These are phyloP conservation scores for Allium fistulosum DNA, from an alignment of 106 monocot species.

Conservation along the genomic window DNA sequence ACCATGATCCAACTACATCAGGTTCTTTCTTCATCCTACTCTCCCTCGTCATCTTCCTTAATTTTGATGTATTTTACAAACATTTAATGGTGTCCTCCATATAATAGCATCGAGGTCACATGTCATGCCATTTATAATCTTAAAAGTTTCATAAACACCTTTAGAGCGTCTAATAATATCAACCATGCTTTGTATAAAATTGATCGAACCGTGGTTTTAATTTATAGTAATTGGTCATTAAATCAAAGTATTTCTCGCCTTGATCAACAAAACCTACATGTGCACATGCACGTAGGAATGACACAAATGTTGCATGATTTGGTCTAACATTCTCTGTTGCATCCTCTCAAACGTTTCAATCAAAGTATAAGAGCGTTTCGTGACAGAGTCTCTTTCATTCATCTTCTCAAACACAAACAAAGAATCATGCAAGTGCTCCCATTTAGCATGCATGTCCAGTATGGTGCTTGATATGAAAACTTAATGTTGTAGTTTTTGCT, in stretches of 20 bases:
- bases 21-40: constrained; percentile 72
- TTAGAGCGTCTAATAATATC: constrained; percentile 60
- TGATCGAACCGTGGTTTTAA: constrained; percentile 84
- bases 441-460: constrained; percentile 90
- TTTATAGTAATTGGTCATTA: constrained; percentile 43
- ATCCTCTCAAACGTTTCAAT: constrained; percentile 62
- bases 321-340: constrained; percentile 53
- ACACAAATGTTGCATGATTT: constrained; percentile 76
- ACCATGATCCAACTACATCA: constrained; percentile 93
- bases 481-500: constrained; percentile 46
- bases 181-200: constrained; percentile 88
- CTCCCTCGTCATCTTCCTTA: constrained; percentile 63
- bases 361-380: constrained; percentile 90
- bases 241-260: constrained; percentile 47
- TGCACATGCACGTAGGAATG: constrained; percentile 78
- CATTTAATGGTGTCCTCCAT: constrained; percentile 76
- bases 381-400: constrained; percentile 53
- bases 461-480: constrained; percentile 77
- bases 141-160: constrained; percentile 42
- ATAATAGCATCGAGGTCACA: constrained; percentile 67
- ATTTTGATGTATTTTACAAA: constrained; percentile 47
- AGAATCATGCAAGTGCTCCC: constrained; percentile 78
- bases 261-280: constrained; percentile 62
- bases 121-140: constrained; percentile 61
- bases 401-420: constrained; percentile 48